A percentile compares a stretch with the other conserved stretches of the same genome.
phyloP scores from a whole-genome alignment of 176 grass and related monocot genomes.

The Avena atlantica region DNA sequence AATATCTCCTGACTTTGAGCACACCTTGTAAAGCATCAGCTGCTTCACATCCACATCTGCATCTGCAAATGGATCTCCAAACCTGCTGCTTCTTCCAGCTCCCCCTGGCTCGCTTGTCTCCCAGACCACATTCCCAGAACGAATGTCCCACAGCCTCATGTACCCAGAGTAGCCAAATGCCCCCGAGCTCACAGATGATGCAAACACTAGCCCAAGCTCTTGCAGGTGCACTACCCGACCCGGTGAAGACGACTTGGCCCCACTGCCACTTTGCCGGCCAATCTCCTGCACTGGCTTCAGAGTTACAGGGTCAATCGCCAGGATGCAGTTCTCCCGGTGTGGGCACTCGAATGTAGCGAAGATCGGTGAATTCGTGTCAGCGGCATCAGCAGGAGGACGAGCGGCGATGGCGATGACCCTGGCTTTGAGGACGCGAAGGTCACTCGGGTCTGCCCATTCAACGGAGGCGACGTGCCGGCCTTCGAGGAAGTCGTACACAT shows the following conservation, averaged over 20 bases:
- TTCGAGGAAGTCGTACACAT: constrained; percentile 64
- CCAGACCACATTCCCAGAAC: constrained; percentile 78
- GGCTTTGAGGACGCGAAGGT: constrained; percentile 71
- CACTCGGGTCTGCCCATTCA: constrained; percentile 68
- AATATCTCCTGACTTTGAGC: constrained; percentile 86
- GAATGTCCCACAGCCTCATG: constrained; percentile 87
- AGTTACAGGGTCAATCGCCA: constrained; percentile 70
- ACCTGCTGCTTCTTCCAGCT: constrained; percentile 65
- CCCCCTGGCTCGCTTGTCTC: constrained; percentile 93
- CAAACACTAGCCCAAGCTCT: constrained; percentile 68
- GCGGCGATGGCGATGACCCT: constrained; percentile 70
- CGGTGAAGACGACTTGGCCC: constrained; percentile 69
- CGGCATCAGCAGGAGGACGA: constrained; percentile 36
- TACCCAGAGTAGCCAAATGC: constrained; percentile 94
- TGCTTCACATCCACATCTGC: constrained; percentile 68
- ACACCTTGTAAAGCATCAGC: constrained; percentile 75
- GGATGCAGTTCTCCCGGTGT: constrained; percentile 85
- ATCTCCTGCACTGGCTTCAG: constrained; percentile 69
- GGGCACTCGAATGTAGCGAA: constrained; percentile 81
- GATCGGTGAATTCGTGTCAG: constrained; percentile 46
- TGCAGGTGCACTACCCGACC: constrained; percentile 67
- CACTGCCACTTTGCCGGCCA: constrained; percentile 82
- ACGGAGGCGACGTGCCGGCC: constrained; percentile 66
- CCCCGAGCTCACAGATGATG: constrained; percentile 66
- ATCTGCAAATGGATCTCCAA: constrained; percentile 85